Evolutionary conservation across 495 filamentous ascomycete genomes (phyloP), one percentile per base, ranked within the genome.

Genomic region (Pseudoneurospora amorphoporcata): DNA sequence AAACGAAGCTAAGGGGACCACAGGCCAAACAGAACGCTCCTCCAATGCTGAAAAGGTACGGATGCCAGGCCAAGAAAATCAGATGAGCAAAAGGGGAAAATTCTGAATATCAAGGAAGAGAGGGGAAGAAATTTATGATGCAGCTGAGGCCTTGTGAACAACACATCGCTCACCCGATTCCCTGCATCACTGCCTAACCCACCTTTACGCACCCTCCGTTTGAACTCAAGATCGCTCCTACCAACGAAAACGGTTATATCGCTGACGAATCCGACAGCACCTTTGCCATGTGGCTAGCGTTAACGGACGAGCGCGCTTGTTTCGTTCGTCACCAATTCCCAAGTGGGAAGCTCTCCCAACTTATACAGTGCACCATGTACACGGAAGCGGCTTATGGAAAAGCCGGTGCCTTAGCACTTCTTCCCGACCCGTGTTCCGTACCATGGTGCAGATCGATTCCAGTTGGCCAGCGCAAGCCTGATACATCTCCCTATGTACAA

Each of bases 171-270:
- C 53, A 65, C 83, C 83, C 81, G 81, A 84, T 76, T 77, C 77
- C 78, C 81, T 82, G 84, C 84, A 85, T 81, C 79, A 82, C 83
- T 84, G 84, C 84, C 84, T 85, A 83, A 86, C 83, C 80, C 80
- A 78, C 76, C 81, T 80, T 79, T 81, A 79, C 32, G 70, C 73
- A 75, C 77, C 75, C 47, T 81, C 77, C 77, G 81, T 78, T 80
- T 81, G 77, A 79, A 72, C 47, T 76, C 76, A 47, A 68, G 75
- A 68, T 73, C 43, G 72, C 72, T 53, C 58, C 73, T 73, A 71
- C 79, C 82, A 82, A 81, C 79, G 73, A 79, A 71, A 75, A 42
- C 38, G 72, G 76, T 35, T 65, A 7, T 65, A 37, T 3, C 1
- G 53, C 53, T 37, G 70, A 72, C 71, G 75, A 81, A 80, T 82